Evolutionary conservation across 2,329 filamentous ascomycete genomes (phyloP), one percentile per base, ranked within the genome.

Genomic region (Penicillium sp.): DNA sequence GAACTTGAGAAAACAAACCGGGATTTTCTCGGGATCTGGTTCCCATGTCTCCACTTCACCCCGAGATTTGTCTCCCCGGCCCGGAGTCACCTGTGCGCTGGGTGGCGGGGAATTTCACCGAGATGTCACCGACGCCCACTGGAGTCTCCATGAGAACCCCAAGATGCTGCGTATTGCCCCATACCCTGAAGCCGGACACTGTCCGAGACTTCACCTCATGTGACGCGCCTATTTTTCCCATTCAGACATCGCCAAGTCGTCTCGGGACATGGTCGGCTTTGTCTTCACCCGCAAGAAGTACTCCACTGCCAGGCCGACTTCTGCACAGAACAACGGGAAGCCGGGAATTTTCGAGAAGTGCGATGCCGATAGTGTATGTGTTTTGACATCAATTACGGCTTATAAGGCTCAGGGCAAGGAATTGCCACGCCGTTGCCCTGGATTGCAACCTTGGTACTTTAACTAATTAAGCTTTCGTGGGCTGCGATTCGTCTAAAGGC

Each of bases 291-390:
- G 27, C 7, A 40, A 18, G 37, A 27, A 53, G 45, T n/a, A 40
- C 31, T 45, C 46, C 42, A 54, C 43, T 52, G 37, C 35, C 41
- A 53, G 31, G 48, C 56, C 56, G 53, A 59, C 8, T 51, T 44
- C 25, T 52, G 20, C 23, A 9, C 33, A 49, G 15, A 14, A 45
- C n/a, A 26, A 56, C 62, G 58, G 55, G 53, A 60, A 57, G 55
- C 60, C 62, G 62, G 55, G 58, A 60, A 56, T 40, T 27, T 60
- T 63, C 54, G 26, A 59, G 58, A 63, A 59, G 20, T 29, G 20
- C 23, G n/a, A 42, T 53, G 9, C 41, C 57, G 20, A 55, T 14
- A 20, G 42, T 35, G 45, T 29, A 27, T 26, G 46, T 9, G 14
- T 18, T 8, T 9, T 46, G 35, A 31, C n/a, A 50, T 40, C n/a